phyloP scores from a whole-genome alignment of 164 flowering plant genomes.

The Sextonia rubra region DNA sequence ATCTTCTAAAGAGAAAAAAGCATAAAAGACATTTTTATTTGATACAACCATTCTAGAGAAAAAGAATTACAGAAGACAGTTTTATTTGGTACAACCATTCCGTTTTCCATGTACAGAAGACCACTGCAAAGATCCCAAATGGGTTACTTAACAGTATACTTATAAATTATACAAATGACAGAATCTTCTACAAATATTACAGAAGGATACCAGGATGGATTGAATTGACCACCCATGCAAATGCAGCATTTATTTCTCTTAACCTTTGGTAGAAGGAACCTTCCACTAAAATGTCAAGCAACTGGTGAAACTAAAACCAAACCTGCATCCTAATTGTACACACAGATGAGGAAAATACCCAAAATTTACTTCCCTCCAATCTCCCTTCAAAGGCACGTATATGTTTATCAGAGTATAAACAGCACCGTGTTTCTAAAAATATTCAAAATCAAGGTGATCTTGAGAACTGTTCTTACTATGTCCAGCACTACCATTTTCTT shows the following conservation, averaged over 20 bases:
- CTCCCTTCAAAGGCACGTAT: neutral
- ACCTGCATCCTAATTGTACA: neutral
- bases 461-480: neutral
- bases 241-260: neutral
- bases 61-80: no score
- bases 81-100: no score
- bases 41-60: no score
- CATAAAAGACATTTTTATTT: no score
- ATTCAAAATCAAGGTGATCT: conserved; percentile 16
- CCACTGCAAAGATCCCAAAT: no score
- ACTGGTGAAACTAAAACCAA: neutral
- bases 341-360: neutral
- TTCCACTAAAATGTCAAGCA: neutral
- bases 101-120: no score
- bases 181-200: no score
- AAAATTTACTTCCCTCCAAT: neutral
- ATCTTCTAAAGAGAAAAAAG: no score
- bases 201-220: no score
- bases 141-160: no score
- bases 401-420: neutral
- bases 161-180: no score
- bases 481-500: neutral
- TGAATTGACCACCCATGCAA: neutral
- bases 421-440: conserved; percentile 3
- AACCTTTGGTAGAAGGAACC: neutral